Evolutionary conservation across 78 protist species (phyloP).

Genomic region (Polysphondylium violaceum): DNA sequence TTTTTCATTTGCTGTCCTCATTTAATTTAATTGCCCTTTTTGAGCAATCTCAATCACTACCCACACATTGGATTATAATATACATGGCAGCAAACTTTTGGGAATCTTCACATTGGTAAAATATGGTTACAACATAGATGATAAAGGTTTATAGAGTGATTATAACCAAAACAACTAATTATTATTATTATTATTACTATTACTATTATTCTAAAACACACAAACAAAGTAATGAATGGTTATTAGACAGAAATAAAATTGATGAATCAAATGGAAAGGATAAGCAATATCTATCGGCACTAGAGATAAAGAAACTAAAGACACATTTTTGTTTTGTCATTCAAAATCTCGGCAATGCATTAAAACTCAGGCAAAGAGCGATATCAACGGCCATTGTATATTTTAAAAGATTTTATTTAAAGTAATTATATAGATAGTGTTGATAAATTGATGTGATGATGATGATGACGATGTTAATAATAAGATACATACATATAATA

Average conservation of each 20-base stretch:
- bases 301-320: conserved; percentile 38
- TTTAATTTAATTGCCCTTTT: too few relatives aligned
- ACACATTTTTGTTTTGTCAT: conserved; percentile 67
- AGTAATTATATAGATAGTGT: too few relatives aligned
- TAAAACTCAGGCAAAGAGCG: conserved; percentile 75
- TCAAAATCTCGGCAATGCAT: conserved; percentile 32
- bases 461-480: background rate
- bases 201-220: background rate
- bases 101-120: conserved; percentile 77
- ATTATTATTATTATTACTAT: background rate
- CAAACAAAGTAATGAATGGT: conserved; percentile 45
- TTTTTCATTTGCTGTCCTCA: too few relatives aligned
- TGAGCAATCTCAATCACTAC: too few relatives aligned
- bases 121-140: too few relatives aligned
- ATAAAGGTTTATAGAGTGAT: background rate
- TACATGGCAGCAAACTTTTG: conserved; percentile 77
- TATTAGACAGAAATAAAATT: conserved; percentile 57
- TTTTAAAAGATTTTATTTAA: conserved; percentile 82
- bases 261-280: conserved; percentile 66
- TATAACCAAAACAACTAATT: background rate
- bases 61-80: too few relatives aligned
- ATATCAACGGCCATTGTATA: conserved; percentile 81
- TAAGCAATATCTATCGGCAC: conserved; percentile 33
- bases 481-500: background rate
- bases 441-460: too few relatives aligned